Percentiles rank a stretch among this genome's conserved stretches.
These are phyloP conservation scores for Exsudoporus floridanus DNA, from an alignment of 1,284 basidiomycete species.

Conservation along the genomic window DNA sequence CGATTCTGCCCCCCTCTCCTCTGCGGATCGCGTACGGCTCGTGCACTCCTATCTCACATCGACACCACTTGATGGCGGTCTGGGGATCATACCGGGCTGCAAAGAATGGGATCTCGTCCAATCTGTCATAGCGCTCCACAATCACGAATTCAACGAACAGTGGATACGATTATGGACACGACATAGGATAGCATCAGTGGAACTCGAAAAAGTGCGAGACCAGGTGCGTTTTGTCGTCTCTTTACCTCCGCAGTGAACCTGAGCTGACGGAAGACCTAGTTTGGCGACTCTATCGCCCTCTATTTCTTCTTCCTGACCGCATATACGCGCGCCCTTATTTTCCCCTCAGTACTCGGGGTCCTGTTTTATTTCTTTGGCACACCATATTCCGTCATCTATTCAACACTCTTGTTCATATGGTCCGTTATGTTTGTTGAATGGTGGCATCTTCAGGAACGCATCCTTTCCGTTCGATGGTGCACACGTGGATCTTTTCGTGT, in stretches of 20 bases:
- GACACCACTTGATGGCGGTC: conserved; percentile 67
- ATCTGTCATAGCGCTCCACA: conserved; percentile 80
- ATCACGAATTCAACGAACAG: conserved; percentile 70
- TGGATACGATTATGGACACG: conserved; percentile 36
- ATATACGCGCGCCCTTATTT: conserved; percentile 76
- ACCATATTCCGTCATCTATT: conserved; percentile 79
- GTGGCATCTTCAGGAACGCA: conserved; percentile 84
- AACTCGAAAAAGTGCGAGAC: conserved; percentile 42
- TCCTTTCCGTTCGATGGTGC: conserved; percentile 78
- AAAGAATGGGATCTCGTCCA: conserved; percentile 78
- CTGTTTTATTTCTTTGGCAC: conserved; percentile 63
- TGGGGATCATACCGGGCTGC: conserved; percentile 73
- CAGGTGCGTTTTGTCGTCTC: conserved; percentile 30
- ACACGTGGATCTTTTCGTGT: conserved; percentile 76
- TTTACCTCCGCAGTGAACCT: neutral
- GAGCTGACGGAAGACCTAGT: conserved; percentile 44
- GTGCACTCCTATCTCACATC: conserved; percentile 76
- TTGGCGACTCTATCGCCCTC: conserved; percentile 85
- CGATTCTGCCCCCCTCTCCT: conserved; percentile 48
- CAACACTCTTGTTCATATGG: conserved; percentile 75
- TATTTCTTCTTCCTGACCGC: conserved; percentile 88
- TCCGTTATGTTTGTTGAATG: conserved; percentile 83
- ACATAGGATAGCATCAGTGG: conserved; percentile 29
- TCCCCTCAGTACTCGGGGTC: conserved; percentile 65
- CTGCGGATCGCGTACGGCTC: conserved; percentile 78